These are phyloP conservation scores for Leishmania braziliensis DNA, from an alignment of 208 protist genomes.

Conservation along the genomic window DNA sequence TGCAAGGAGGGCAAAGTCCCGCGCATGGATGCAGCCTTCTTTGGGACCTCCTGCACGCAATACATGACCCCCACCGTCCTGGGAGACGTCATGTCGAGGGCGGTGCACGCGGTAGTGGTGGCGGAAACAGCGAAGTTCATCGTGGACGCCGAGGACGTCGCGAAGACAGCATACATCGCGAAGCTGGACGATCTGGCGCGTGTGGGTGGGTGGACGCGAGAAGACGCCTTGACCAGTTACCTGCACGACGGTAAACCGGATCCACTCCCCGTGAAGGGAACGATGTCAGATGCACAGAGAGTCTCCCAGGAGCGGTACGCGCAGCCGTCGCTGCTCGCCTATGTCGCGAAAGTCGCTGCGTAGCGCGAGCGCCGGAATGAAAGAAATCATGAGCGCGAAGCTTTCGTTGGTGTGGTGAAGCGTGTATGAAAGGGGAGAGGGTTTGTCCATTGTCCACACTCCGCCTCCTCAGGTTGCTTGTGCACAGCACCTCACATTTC, in stretches of 20 bases:
- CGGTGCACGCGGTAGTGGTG: constrained; percentile 58
- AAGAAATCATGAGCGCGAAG: background rate
- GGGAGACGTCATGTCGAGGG: constrained; percentile 35
- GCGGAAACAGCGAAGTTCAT: constrained; percentile 93
- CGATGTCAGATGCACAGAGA: constrained; percentile 48
- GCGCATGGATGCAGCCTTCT: constrained; percentile 78
- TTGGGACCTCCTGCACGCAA: constrained; percentile 80
- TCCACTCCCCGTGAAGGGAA: constrained; percentile 33
- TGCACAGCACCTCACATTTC: background rate
- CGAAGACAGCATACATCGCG: constrained; percentile 70
- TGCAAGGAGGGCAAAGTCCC: constrained; percentile 32
- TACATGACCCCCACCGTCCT: constrained; percentile 64
- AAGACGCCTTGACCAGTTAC: constrained; percentile 36
- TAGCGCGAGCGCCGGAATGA: too few species aligned
- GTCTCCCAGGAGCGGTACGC: constrained; percentile 52
- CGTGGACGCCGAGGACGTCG: constrained; percentile 75
- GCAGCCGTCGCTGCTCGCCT: constrained; percentile 68
- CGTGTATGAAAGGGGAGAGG: background rate
- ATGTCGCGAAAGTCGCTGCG: constrained; percentile 13
- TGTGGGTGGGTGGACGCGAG: constrained; percentile 48
- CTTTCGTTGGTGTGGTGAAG: background rate
- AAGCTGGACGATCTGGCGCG: constrained; percentile 63
- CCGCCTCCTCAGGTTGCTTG: background rate
- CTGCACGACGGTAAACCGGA: constrained; percentile 66
- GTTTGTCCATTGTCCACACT: background rate